Percentiles rank a stretch among this genome's conserved stretches.
Evolutionary conservation across 768 basidiomycete genomes (phyloP).

Genomic region (Scleroderma citrinum): DNA sequence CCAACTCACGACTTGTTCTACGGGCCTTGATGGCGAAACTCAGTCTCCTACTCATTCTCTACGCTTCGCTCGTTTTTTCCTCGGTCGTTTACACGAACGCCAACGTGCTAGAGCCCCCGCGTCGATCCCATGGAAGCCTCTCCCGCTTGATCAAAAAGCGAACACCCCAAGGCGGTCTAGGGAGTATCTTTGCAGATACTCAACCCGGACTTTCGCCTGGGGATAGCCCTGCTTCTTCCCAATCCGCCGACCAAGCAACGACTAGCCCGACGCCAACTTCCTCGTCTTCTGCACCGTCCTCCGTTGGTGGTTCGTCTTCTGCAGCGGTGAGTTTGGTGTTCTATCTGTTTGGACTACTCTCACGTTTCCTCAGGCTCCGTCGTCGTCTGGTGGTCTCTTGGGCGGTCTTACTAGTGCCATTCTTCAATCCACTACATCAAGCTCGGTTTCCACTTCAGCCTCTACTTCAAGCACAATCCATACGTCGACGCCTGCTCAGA

Average conservation of each 20-base stretch:
- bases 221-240: constrained; percentile 17
- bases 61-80: constrained; percentile 48
- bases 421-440: constrained; percentile 10
- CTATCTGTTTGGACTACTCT: background rate
- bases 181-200: constrained; percentile 2
- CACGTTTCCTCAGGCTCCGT: constrained; percentile 3
- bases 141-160: constrained; percentile 72
- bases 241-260: constrained; percentile 12
- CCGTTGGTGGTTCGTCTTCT: constrained; percentile 12
- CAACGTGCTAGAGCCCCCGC: constrained; percentile 36
- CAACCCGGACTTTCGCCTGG: constrained; percentile 4
- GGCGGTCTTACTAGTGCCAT: constrained; percentile 8
- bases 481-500: constrained; percentile 3
- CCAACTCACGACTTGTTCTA: too few relatives aligned
- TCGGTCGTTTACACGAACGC: constrained; percentile 42
- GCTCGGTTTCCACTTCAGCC: constrained; percentile 9
- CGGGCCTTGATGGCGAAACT: constrained; percentile 41
- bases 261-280: constrained; percentile 11
- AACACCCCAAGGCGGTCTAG: constrained; percentile 23
- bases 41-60: constrained; percentile 60
- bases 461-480: constrained; percentile 12
- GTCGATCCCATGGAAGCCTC: constrained; percentile 51
- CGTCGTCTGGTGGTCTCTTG: constrained; percentile 6
- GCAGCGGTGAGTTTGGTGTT: constrained; percentile 7
- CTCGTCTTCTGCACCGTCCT: constrained; percentile 7